Evolutionary conservation across 176 grass and related monocot genomes (phyloP), one percentile per base, ranked within the genome.

Genomic region (Aegilops umbellulata): DNA sequence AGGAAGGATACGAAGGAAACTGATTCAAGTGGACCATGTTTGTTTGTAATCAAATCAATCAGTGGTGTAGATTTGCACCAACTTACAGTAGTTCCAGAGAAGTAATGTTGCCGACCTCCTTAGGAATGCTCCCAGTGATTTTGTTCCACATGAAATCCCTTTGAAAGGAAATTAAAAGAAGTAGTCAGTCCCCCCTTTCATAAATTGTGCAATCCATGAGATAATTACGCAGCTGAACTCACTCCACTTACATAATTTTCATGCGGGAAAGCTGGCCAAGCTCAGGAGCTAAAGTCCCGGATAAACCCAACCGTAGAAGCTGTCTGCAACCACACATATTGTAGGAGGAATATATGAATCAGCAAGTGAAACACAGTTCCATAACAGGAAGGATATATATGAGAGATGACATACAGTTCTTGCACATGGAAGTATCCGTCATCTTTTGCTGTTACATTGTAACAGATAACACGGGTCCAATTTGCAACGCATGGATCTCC

Each of bases 61-160:
- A 15, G 13, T 47, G 46, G 46, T 5, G 46, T 15, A 47, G 46
- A 47, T 47, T 15, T 65, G 1, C 1, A 90, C 2, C 39, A 10
- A 41, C 93, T 95, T 92, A 95, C 93, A 92, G n/a, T 80, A 95
- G 87, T 87, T 82, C 35, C 58, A 95, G 31, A 82, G 88, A 73
- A 92, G 93, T 90, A 71, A 95, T 95, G 46, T 90, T 90, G 76
- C 90, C 90, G 64, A 95, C 84, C 71, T 92, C 88, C 70, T 84
- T 86, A 31, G 93, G 93, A 70, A 95, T 95, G 81, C 71, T 65
- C 76, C 93, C 90, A 24, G 47, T 51, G 47, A 51, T 51, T 17
- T 51, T 51, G 79, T 95, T 95, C 93, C 93, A 95, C 93, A 95
- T 95, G 87, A 95, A 85, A 89, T 95, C 93, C 88, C 93, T 95